A percentile compares a stretch with the other conserved stretches of the same genome.
phyloP scores from a whole-genome alignment of 768 basidiomycete species.

The Naganishia vaughanmartiniae region DNA sequence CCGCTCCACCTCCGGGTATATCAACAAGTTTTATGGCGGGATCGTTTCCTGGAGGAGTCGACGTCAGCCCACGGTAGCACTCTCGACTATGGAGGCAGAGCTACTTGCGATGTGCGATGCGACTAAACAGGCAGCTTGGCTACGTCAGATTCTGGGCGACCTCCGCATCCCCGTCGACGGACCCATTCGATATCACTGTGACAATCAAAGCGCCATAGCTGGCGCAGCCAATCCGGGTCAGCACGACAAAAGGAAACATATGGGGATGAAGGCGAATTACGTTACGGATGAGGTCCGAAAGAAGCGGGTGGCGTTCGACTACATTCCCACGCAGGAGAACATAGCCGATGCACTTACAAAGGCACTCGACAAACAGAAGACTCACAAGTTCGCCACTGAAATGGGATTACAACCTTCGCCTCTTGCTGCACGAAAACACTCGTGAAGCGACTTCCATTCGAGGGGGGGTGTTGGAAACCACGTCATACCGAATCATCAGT shows the following conservation, averaged over 20 bases:
- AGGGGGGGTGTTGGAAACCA: no score
- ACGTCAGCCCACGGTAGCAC: slow-evolving; percentile 51
- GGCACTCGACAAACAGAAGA: no score
- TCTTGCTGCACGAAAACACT: no score
- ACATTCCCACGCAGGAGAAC: no score
- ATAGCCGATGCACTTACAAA: no score
- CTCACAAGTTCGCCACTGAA: no score
- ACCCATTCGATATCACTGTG: not conserved
- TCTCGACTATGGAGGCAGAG: slow-evolving; percentile 55
- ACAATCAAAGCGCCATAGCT: slow-evolving; percentile 1
- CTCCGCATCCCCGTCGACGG: not conserved
- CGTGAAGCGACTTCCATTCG: no score
- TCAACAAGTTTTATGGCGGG: slow-evolving; percentile 49
- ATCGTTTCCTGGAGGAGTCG: slow-evolving; percentile 53
- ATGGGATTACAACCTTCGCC: no score
- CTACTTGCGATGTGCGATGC: slow-evolving; percentile 36
- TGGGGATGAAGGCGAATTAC: no score
- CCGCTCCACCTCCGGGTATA: slow-evolving; percentile 45
- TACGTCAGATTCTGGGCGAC: slow-evolving; percentile 1
- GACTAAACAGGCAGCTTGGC: slow-evolving; percentile 26
- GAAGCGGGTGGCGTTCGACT: no score
- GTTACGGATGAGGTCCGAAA: no score
- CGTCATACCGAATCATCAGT: no score
- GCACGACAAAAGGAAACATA: slow-evolving; percentile 55
- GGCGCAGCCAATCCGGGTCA: slow-evolving; percentile 50